Evolutionary conservation across 2,329 filamentous ascomycete species (phyloP).

Genomic region (Pyrenochaeta sp.): DNA sequence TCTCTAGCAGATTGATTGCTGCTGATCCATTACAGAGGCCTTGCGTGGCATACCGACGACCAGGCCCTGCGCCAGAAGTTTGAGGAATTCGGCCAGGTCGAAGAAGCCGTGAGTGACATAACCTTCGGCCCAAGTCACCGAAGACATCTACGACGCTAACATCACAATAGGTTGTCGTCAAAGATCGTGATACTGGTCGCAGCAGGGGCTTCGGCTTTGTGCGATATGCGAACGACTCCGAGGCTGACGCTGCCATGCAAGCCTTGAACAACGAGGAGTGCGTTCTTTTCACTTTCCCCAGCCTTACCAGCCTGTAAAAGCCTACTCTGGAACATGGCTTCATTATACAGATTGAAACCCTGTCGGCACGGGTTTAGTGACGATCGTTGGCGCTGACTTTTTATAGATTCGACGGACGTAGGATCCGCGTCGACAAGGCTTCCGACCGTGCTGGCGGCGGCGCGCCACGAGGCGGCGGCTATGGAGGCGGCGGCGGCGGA

Average conservation of each 20-base stretch:
- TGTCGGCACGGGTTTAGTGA: background rate
- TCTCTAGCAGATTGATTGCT: background rate
- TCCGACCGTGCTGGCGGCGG: conserved; percentile 74
- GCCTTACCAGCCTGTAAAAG: background rate
- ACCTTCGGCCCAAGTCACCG: conserved; percentile 3
- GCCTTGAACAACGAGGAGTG: conserved; percentile 92
- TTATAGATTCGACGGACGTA: conserved; percentile 86
- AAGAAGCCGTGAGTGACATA: conserved; percentile 84
- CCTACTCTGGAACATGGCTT: background rate
- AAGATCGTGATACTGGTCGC: conserved; percentile 94
- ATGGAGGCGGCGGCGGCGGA: conserved; percentile 40
- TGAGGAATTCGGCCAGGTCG: conserved; percentile 86
- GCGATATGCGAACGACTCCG: conserved; percentile 78
- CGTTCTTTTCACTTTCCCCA: conserved; percentile 43
- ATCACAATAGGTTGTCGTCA: conserved; percentile 82
- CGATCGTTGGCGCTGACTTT: conserved; percentile 31
- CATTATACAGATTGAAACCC: background rate
- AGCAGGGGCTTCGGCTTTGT: conserved; percentile 98
- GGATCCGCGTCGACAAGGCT: conserved; percentile 94
- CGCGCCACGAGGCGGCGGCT: conserved; percentile 47
- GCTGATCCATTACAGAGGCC: conserved; percentile 70
- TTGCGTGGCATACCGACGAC: conserved; percentile 98
- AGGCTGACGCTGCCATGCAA: conserved; percentile 79
- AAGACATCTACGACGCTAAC: conserved; percentile 24
- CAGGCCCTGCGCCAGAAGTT: conserved; percentile 87